Percentiles rank a stretch among this genome's conserved stretches.
Conservation (phyloP, 116 monocot genomes). For the Posidonia oceanica region DNA sequence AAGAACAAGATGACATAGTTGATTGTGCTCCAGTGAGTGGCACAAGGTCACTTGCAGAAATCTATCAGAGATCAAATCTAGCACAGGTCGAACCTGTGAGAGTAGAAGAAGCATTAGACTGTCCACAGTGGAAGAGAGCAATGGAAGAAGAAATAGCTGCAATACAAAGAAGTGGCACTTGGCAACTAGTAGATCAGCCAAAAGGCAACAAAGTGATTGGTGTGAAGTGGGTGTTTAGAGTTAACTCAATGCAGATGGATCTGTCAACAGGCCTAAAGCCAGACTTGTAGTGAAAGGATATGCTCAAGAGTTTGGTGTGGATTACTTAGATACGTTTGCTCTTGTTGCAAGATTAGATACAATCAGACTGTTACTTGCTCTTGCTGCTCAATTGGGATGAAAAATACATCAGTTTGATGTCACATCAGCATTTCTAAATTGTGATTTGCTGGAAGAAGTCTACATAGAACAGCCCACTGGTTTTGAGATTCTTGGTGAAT, state of each 20-base stretch:
- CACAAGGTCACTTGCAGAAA: too few relatives aligned
- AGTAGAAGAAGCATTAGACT: conserved; percentile 1
- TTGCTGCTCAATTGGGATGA: conserved; percentile 10
- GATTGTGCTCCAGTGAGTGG: too few relatives aligned
- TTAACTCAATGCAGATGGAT: neutral
- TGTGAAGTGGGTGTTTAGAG: conserved; percentile 11
- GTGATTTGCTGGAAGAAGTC: conserved; percentile 1
- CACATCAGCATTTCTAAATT: conserved; percentile 10
- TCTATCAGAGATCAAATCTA: too few relatives aligned
- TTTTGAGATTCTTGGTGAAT: neutral
- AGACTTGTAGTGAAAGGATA: conserved; percentile 5
- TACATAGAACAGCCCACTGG: conserved; percentile 4
- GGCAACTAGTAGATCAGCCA: neutral
- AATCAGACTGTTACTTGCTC: neutral
- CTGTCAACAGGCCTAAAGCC: conserved; percentile 1
- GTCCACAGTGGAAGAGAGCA: neutral
- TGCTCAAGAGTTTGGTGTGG: neutral
- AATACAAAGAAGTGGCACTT: neutral
- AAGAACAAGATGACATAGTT: too few relatives aligned
- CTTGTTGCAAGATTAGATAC: conserved; percentile 4
- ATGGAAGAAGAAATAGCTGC: conserved; percentile 1
- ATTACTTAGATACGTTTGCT: neutral
- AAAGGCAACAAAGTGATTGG: conserved; percentile 7
- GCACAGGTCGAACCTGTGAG: neutral
- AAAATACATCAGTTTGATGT: conserved; percentile 7